Percentiles rank a stretch among this genome's conserved stretches.
Evolutionary conservation across 1,139 yeast species (phyloP).

Genomic region (Sugiyamaella xylanicola): DNA sequence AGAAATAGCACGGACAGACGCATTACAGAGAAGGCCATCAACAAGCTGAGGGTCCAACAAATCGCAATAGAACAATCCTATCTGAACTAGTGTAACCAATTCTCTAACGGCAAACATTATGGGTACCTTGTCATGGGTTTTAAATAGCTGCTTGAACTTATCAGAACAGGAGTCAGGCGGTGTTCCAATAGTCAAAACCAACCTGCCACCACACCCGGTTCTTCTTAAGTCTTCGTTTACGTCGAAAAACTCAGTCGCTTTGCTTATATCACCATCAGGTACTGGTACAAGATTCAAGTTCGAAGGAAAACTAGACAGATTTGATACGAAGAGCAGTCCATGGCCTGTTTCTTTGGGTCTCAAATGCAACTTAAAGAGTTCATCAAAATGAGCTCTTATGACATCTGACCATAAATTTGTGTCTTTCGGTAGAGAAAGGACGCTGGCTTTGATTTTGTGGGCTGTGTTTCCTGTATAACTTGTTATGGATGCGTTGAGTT

Average conservation of each 20-base stretch:
- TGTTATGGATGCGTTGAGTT: constrained; percentile 66
- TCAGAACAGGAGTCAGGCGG: constrained; percentile 81
- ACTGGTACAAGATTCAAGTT: constrained; percentile 70
- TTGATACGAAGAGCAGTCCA: constrained; percentile 75
- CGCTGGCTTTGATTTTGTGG: constrained; percentile 62
- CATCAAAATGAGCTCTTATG: constrained; percentile 62
- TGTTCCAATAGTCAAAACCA: constrained; percentile 65
- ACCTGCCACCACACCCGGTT: constrained; percentile 82
- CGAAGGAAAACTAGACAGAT: constrained; percentile 77
- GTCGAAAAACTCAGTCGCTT: constrained; percentile 56
- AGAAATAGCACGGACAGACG: constrained; percentile 68
- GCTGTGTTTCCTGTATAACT: constrained; percentile 80
- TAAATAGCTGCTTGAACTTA: constrained; percentile 77
- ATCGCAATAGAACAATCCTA: constrained; percentile 75
- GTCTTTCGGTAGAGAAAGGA: constrained; percentile 61
- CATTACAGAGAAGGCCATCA: constrained; percentile 81
- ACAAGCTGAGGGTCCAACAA: constrained; percentile 67
- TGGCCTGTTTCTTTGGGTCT: constrained; percentile 54
- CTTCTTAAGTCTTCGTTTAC: constrained; percentile 77
- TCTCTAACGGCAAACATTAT: constrained; percentile 72
- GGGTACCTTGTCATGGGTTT: constrained; percentile 55
- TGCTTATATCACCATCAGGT: constrained; percentile 57
- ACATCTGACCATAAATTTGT: constrained; percentile 57
- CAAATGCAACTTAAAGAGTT: constrained; percentile 62
- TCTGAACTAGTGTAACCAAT: constrained; percentile 71